A percentile compares a stretch with the other conserved stretches of the same genome.
Conservation (phyloP, 148 eudicot species). For the Spergularia marina region DNA sequence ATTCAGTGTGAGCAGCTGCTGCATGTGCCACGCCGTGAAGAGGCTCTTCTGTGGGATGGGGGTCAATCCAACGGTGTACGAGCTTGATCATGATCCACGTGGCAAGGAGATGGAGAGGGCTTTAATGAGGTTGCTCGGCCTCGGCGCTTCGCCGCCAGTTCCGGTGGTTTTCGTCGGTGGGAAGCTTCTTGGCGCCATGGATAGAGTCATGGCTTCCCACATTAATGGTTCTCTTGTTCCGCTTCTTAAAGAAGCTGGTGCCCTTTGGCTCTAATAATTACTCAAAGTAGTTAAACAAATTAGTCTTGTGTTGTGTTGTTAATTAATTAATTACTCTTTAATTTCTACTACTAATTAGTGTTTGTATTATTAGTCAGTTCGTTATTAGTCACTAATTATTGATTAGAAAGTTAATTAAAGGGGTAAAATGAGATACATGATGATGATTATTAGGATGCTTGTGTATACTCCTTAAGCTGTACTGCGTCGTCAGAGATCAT, state of each 20-base stretch:
- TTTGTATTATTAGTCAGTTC: no score
- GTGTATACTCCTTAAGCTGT: no score
- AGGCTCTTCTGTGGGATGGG: conserved; percentile 65
- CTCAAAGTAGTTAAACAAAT: no score
- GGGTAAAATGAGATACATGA: no score
- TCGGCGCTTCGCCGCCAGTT: conserved; percentile 28
- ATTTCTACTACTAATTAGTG: no score
- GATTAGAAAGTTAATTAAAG: no score
- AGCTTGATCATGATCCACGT: conserved; percentile 59
- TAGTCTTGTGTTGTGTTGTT: no score
- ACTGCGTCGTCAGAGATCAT: no score
- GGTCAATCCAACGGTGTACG: conserved; percentile 58
- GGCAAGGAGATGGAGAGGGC: conserved; percentile 63
- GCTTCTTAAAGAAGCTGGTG: conserved; percentile 52
- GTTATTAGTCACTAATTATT: no score
- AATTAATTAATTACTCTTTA: no score
- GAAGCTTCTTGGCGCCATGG: conserved; percentile 55
- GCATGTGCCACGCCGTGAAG: conserved; percentile 84
- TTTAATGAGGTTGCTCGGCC: conserved; percentile 33
- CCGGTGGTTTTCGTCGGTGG: conserved; percentile 60
- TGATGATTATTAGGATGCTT: no score
- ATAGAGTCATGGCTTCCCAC: conserved; percentile 56
- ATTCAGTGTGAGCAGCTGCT: conserved; percentile 59
- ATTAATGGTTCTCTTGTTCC: conserved; percentile 56
- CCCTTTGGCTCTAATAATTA: conserved; percentile 35